Evolutionary conservation across 805 yeast species (phyloP), one percentile per base, ranked within the genome.

Genomic region (Wickerhamomyces subpelliculosus): DNA sequence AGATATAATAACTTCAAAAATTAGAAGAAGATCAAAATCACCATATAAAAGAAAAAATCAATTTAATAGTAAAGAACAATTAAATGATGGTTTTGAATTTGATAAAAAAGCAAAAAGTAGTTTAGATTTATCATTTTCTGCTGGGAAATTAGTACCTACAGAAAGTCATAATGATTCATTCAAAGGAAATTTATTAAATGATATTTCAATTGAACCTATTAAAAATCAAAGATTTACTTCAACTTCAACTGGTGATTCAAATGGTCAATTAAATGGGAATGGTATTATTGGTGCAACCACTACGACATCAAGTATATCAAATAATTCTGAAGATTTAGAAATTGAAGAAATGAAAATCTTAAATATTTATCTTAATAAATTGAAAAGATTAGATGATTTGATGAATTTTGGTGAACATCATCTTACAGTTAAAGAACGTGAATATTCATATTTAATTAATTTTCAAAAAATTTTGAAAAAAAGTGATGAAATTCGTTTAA

Each of bases 201-300:
- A 52, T 27, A 43, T 53, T 18, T 37, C 33, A 22, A 53, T 53
- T 27, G 58, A 53, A 34, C 55, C 55, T 1, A 32, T 52, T 10
- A 44, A 37, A 14, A 35, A 42, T 6, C 29, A 37, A 10, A 27
- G 37, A 6, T 32, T 38, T 12, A 36, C 34, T 7, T 26, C 37
- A 5, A 14, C 34, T 11, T 37, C 30, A 25, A 25, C 8, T 25
- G 4, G n/a, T 10, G 24, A 40, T 9, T 37, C 42, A 7, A 35
- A 39, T 8, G 11, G 24, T n/a, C 16, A 19, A 19, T 4, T 18
- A 16, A 28, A 28, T 18, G 22, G 17, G 5, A 29, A 29, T 29
- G 32, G 8, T n/a, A 8, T 17, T 17, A 4, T 12, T 29, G 32
- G n/a, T n/a, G n/a, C n/a, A n/a, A n/a, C 26, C 26, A 17, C 7